Base-by-base conservation (phyloP, 176 grass and related monocot species). In the Triticum timopheevii region DNA sequence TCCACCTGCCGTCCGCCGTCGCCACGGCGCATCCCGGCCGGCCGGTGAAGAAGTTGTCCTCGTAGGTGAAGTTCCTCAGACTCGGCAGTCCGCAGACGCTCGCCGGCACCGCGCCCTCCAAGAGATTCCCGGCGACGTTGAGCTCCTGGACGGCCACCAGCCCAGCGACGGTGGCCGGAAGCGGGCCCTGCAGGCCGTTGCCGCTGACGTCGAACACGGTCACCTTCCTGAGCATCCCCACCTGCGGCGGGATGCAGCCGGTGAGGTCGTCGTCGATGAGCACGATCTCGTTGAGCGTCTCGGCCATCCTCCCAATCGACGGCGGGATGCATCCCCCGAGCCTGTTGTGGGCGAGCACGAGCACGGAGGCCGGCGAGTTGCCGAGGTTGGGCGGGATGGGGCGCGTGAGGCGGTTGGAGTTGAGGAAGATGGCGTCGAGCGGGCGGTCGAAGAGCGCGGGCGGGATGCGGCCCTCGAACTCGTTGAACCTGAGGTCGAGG, bases 371-470 rank as follows among this genome's bases (percentile, higher is more conserved):
- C 1, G 87, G 87, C 0, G 81, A 87, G 87, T 81, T 84, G 1
- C 87, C 87, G 2, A 92, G 81, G 17, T 89, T 92, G 2, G 49
- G 1, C 61, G 91, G 87, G 39, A 92, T 86, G 40, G 84, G 79
- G 0, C 62, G 39, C 1, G 67, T 69, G 61, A 93, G 67, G 5
- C 81, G 87, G 70, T 92, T 92, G 52, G 77, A 83, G 88, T 99
- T 99, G 87, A 99, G 93, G 85, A 99, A 99, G 86, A 99, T 92
- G 69, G 97, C 97, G 70, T 99, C 97, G 54, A 99, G 94, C 38
- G 87, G 90, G 50, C 82, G 76, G 86, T 99, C 92, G 83, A 99
- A 99, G 61, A 91, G 69, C n/a, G 8, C 8, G 8, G 81, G 62
- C 77, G 86, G 90, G 12, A 91, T 87, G 27, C 16, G 2, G 0